Evolutionary conservation across 257 asterid species (phyloP).

Genomic region (Paraleonurus japonicus): DNA sequence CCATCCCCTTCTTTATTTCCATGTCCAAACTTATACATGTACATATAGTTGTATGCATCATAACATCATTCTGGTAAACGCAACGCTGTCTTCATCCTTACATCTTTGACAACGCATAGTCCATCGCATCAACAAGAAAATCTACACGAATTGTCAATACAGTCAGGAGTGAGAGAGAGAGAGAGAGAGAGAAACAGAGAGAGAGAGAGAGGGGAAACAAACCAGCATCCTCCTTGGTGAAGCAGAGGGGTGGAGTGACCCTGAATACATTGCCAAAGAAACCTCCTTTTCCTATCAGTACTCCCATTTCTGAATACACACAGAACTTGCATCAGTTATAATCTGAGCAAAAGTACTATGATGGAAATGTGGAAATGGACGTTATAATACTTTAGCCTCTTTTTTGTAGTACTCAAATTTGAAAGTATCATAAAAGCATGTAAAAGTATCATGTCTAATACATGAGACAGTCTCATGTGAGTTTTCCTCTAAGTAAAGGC

Average conservation of each 20-base stretch:
- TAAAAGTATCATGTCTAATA: too few species aligned
- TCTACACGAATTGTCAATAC: conserved; percentile 38
- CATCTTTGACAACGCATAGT: conserved; percentile 58
- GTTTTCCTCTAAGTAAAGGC: too few species aligned
- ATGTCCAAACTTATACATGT: neutral
- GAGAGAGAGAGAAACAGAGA: neutral
- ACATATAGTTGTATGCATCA: neutral
- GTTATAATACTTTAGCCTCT: too few species aligned
- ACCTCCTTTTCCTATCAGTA: conserved; percentile 89
- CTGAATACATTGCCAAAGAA: conserved; percentile 84
- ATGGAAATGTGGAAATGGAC: too few species aligned
- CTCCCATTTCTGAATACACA: conserved; percentile 67
- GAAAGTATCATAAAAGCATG: too few species aligned
- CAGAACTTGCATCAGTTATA: neutral
- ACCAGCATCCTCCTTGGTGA: conserved; percentile 94
- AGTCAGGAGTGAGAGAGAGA: neutral
- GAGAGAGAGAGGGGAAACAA: conserved; percentile 8
- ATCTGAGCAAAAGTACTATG: too few species aligned
- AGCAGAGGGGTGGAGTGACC: conserved; percentile 95
- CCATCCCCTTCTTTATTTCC: conserved; percentile 16
- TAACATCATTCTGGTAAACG: neutral
- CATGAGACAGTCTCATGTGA: too few species aligned
- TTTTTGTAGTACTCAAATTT: too few species aligned
- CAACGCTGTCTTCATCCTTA: conserved; percentile 10
- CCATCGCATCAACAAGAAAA: conserved; percentile 75